These are phyloP conservation scores for Amanita brunnescens DNA, from an alignment of 768 basidiomycete species.

Conservation along the genomic window DNA sequence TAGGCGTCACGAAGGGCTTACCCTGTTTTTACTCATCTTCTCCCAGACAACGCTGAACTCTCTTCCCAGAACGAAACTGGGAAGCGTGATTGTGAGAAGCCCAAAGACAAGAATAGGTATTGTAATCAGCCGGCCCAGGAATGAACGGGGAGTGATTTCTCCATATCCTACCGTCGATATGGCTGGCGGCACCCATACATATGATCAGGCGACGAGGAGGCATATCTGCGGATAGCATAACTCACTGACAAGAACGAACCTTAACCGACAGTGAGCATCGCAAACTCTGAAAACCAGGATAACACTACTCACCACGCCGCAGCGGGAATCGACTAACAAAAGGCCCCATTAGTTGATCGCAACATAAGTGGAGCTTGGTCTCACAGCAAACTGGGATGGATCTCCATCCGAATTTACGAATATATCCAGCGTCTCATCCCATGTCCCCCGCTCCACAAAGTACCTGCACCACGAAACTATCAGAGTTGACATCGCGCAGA, in stretches of 20 bases:
- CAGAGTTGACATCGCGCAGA: not conserved
- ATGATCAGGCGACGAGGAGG: not conserved
- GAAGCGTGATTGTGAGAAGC: constrained; percentile 80
- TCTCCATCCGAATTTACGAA: constrained; percentile 85
- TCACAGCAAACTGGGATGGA: constrained; percentile 67
- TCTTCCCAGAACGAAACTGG: constrained; percentile 84
- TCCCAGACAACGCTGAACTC: constrained; percentile 93
- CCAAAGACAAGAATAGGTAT: constrained; percentile 84
- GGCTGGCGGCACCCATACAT: constrained; percentile 31
- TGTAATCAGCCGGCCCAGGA: constrained; percentile 80
- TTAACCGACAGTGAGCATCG: constrained; percentile 10
- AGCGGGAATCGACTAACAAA: constrained; percentile 28
- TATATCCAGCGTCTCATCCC: constrained; percentile 72
- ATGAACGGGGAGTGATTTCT: constrained; percentile 83
- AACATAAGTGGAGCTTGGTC: constrained; percentile 13
- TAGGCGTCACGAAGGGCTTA: not conserved
- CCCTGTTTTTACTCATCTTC: constrained; percentile 44
- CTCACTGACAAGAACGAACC: constrained; percentile 76
- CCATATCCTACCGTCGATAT: constrained; percentile 91
- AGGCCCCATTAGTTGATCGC: not conserved
- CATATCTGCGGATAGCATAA: constrained; percentile 14
- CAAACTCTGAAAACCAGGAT: not conserved
- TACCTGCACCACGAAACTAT: constrained; percentile 37
- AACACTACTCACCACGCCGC: constrained; percentile 50
- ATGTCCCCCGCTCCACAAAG: constrained; percentile 84